These are phyloP conservation scores for Silene latifolia DNA, from an alignment of 148 eudicot genomes.

Conservation along the genomic window DNA sequence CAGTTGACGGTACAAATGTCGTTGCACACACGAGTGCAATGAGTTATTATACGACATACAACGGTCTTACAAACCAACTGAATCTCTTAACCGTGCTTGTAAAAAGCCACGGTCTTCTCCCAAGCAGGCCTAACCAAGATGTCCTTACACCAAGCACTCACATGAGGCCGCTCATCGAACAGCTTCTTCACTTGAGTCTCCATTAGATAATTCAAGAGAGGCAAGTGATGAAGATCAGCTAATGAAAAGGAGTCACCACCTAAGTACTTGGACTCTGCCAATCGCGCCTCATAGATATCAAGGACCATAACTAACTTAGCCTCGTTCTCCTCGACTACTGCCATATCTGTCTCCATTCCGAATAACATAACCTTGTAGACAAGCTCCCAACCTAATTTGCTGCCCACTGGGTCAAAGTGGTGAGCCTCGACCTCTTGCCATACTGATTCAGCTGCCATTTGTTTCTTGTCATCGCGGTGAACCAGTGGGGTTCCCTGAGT, in stretches of 20 bases:
- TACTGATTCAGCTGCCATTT: constrained; percentile 36
- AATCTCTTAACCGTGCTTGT: constrained; percentile 7
- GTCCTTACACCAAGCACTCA: constrained; percentile 52
- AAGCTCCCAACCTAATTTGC: constrained; percentile 46
- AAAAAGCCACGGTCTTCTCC: constrained; percentile 37
- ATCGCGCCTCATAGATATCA: constrained; percentile 62
- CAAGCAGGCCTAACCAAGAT: constrained; percentile 69
- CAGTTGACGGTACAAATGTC: too few relatives aligned
- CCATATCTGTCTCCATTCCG: constrained; percentile 34
- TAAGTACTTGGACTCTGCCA: constrained; percentile 58
- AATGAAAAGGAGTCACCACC: constrained; percentile 47
- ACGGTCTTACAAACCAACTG: too few relatives aligned
- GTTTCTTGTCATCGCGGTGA: constrained; percentile 27
- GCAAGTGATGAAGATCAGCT: constrained; percentile 70
- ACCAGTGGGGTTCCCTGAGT: constrained; percentile 45
- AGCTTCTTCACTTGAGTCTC: constrained; percentile 31
- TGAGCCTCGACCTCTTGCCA: constrained; percentile 71
- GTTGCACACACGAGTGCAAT: too few relatives aligned
- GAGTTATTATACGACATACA: too few relatives aligned
- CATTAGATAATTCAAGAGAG: constrained; percentile 34
- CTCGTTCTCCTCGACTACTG: constrained; percentile 37
- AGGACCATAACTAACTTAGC: constrained; percentile 46
- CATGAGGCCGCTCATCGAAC: constrained; percentile 47
- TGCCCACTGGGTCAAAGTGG: constrained; percentile 45
- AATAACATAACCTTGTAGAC: constrained; percentile 26